Evolutionary conservation across 768 basidiomycete species (phyloP).

Genomic region (Cystofilobasidium ferigula): DNA sequence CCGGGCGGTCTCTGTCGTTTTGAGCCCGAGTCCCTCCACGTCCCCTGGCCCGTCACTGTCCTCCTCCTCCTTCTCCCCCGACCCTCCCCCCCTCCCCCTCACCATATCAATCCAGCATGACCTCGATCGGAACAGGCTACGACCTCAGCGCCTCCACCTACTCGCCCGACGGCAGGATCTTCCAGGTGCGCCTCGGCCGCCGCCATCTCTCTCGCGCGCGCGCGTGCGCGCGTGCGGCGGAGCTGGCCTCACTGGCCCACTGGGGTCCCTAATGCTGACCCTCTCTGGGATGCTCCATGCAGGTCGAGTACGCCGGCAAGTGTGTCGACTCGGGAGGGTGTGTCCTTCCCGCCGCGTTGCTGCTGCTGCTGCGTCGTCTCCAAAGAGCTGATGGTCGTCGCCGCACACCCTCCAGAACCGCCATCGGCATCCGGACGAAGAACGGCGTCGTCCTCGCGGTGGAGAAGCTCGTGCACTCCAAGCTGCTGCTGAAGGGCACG

Average conservation of each 20-base stretch:
- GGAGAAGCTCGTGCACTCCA: conserved; percentile 95
- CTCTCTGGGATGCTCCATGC: not conserved
- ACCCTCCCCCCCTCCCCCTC: not conserved
- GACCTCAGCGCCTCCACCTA: conserved; percentile 90
- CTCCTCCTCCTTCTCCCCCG: not conserved
- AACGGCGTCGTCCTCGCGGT: conserved; percentile 91
- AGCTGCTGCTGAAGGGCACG: conserved; percentile 81
- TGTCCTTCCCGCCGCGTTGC: conserved; percentile 28
- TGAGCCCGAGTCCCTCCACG: conserved; percentile 19
- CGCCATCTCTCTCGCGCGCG: no score
- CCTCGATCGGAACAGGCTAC: conserved; percentile 97
- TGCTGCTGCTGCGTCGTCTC: not conserved
- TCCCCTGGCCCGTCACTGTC: not conserved
- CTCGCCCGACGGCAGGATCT: conserved; percentile 85
- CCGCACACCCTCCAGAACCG: conserved; percentile 52
- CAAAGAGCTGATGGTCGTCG: not conserved
- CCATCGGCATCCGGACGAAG: conserved; percentile 88
- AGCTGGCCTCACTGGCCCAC: not conserved
- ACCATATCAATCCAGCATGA: conserved; percentile 47
- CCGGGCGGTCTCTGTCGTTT: not conserved
- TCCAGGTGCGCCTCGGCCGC: conserved; percentile 58
- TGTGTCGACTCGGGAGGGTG: conserved; percentile 98
- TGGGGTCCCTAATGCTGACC: no score
- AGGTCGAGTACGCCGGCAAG: conserved; percentile 98
- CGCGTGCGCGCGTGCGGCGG: no score